Percentiles rank a stretch among this genome's conserved stretches.
Conservation (phyloP, 2,329 filamentous ascomycete species). For the Fusarium sacchari region DNA sequence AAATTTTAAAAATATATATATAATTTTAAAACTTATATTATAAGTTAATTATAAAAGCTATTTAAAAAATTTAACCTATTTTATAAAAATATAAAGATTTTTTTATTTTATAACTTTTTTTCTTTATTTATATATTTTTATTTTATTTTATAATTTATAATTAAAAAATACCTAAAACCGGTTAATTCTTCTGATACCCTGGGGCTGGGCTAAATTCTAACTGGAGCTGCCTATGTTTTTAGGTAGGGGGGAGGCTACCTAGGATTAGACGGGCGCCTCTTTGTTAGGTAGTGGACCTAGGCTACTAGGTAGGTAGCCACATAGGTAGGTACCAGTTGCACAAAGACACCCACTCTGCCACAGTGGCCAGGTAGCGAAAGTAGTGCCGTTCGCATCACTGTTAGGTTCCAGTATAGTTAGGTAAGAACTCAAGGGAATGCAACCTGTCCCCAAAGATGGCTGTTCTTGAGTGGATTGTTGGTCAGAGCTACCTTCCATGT, state of each 20-base stretch:
- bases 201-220: background rate
- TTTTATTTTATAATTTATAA: too few species aligned
- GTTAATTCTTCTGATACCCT: too few species aligned
- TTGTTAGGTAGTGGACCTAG: conserved; percentile 25
- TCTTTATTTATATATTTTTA: too few species aligned
- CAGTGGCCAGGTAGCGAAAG: conserved; percentile 26
- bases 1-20: too few species aligned
- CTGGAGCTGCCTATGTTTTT: conserved; percentile 20
- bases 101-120: too few species aligned
- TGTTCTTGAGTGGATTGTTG: conserved; percentile 27
- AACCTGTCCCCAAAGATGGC: conserved; percentile 42
- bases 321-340: conserved; percentile 26
- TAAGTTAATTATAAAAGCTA: too few species aligned
- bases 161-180: too few species aligned
- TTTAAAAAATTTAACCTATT: too few species aligned
- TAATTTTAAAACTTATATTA: too few species aligned
- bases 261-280: conserved; percentile 12
- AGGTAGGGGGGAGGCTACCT: conserved; percentile 11
- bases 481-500: conserved; percentile 3
- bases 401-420: conserved; percentile 33
- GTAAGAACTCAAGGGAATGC: conserved; percentile 39
- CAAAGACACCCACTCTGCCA: conserved; percentile 20
- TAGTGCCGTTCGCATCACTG: conserved; percentile 21
- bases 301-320: conserved; percentile 20
- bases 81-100: too few species aligned